These are phyloP conservation scores for Ustilago loliicola DNA, from an alignment of 1,284 basidiomycete species.

Conservation along the genomic window DNA sequence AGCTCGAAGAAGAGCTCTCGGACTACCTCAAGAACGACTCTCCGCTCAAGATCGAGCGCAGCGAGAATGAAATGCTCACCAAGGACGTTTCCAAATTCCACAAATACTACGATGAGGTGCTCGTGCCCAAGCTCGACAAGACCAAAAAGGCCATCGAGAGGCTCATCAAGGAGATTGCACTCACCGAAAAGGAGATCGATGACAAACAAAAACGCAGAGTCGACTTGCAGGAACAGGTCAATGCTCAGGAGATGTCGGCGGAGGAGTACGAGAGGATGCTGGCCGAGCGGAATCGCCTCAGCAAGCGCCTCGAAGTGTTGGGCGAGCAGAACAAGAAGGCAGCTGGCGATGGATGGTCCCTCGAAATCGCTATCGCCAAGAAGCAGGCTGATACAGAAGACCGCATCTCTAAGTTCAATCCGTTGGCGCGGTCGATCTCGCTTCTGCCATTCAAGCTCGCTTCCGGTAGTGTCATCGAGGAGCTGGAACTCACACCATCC, in stretches of 20 bases:
- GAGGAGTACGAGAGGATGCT: slow-evolving; percentile 66
- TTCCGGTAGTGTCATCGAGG: slow-evolving; percentile 46
- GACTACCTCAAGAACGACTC: slow-evolving; percentile 54
- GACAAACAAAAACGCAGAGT: slow-evolving; percentile 54
- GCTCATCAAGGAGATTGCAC: slow-evolving; percentile 50
- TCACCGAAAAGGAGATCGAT: slow-evolving; percentile 55
- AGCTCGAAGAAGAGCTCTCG: slow-evolving; percentile 52
- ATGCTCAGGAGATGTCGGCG: slow-evolving; percentile 64
- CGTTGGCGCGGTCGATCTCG: slow-evolving; percentile 51
- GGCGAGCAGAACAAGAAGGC: slow-evolving; percentile 56
- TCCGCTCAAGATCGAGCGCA: slow-evolving; percentile 60
- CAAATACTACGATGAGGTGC: slow-evolving; percentile 64
- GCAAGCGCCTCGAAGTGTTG: slow-evolving; percentile 55
- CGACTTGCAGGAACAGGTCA: slow-evolving; percentile 58
- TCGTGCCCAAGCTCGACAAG: slow-evolving; percentile 66
- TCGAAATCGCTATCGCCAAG: slow-evolving; percentile 63
- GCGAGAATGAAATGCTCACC: slow-evolving; percentile 59
- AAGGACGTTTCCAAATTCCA: slow-evolving; percentile 66
- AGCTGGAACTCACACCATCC: slow-evolving; percentile 54
- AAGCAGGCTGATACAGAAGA: slow-evolving; percentile 64
- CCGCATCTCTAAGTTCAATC: slow-evolving; percentile 57
- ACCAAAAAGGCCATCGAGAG: slow-evolving; percentile 59
- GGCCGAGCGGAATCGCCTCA: slow-evolving; percentile 57
- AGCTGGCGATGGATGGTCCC: slow-evolving; percentile 55
- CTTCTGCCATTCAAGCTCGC: slow-evolving; percentile 56